These are phyloP conservation scores for Trichosporon faecale DNA, from an alignment of 1,284 basidiomycete species.

Conservation along the genomic window DNA sequence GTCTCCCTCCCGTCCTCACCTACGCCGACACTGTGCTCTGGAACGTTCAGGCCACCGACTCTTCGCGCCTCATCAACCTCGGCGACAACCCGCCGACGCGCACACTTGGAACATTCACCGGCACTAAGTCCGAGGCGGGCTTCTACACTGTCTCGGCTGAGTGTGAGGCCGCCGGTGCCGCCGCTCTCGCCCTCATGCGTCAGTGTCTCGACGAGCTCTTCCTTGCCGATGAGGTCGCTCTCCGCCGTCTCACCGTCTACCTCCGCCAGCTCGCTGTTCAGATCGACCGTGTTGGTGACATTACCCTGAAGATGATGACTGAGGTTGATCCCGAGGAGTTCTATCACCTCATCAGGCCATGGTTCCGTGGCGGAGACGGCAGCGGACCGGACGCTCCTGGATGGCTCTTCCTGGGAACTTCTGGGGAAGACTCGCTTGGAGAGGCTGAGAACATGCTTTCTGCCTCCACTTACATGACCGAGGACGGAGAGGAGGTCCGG, in stretches of 20 bases:
- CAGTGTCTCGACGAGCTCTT: constrained; percentile 87
- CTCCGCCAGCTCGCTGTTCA: constrained; percentile 64
- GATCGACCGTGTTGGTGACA: constrained; percentile 63
- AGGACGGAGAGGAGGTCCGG: constrained; percentile 1
- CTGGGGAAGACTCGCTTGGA: constrained; percentile 55
- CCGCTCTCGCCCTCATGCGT: constrained; percentile 81
- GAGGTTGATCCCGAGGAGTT: constrained; percentile 77
- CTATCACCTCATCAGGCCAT: constrained; percentile 81
- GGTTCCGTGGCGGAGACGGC: constrained; percentile 84
- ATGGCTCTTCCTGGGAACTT: constrained; percentile 80
- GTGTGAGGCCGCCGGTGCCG: constrained; percentile 87
- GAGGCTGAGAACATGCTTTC: constrained; percentile 51
- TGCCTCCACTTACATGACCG: constrained; percentile 18
- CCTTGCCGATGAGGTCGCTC: constrained; percentile 74
- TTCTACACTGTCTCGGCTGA: constrained; percentile 85
- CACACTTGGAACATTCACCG: constrained; percentile 71
- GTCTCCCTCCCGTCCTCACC: constrained; percentile 83
- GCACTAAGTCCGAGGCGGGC: constrained; percentile 76
- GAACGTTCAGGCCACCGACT: constrained; percentile 66
- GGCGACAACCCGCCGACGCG: constrained; percentile 54
- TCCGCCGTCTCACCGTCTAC: constrained; percentile 69
- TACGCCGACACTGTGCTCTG: constrained; percentile 93
- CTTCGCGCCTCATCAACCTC: constrained; percentile 58
- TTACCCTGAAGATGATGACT: constrained; percentile 66
- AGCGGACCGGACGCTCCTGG: constrained; percentile 59